Evolutionary conservation across 1,139 yeast genomes (phyloP).

Genomic region (Pneumocystis carinii): DNA sequence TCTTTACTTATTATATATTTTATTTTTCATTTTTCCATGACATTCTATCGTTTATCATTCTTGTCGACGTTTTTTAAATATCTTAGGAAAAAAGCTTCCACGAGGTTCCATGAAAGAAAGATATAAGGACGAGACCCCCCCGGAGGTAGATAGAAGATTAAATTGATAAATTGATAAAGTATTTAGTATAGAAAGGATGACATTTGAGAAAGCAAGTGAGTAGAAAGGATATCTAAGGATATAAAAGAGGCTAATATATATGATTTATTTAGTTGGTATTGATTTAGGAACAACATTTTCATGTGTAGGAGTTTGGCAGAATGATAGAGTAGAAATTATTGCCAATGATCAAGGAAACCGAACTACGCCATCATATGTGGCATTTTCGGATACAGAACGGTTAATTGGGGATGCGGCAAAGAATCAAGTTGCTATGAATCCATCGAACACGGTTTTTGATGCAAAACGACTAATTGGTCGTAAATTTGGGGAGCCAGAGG

Average conservation of each 20-base stretch:
- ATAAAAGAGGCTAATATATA: background rate
- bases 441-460: slow-evolving; percentile 86
- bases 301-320: slow-evolving; percentile 60
- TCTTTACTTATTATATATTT: background rate
- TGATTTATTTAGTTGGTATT: slow-evolving; percentile 36
- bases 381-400: slow-evolving; percentile 91
- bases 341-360: slow-evolving; percentile 94
- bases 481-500: slow-evolving; percentile 74
- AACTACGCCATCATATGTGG: slow-evolving; percentile 94
- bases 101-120: background rate
- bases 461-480: slow-evolving; percentile 96
- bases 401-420: slow-evolving; percentile 97
- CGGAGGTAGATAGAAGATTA: no score
- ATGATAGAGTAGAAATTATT: slow-evolving; percentile 83
- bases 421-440: slow-evolving; percentile 97
- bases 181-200: background rate
- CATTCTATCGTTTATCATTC: background rate
- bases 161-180: background rate
- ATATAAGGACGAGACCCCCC: background rate
- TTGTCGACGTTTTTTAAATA: no score
- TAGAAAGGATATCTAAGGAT: background rate
- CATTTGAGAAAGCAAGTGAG: background rate
- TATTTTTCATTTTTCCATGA: background rate
- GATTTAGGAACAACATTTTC: slow-evolving; percentile 87
- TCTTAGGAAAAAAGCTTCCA: background rate